phyloP scores from a whole-genome alignment of 257 asterid genomes.

The Petunia secreta region DNA sequence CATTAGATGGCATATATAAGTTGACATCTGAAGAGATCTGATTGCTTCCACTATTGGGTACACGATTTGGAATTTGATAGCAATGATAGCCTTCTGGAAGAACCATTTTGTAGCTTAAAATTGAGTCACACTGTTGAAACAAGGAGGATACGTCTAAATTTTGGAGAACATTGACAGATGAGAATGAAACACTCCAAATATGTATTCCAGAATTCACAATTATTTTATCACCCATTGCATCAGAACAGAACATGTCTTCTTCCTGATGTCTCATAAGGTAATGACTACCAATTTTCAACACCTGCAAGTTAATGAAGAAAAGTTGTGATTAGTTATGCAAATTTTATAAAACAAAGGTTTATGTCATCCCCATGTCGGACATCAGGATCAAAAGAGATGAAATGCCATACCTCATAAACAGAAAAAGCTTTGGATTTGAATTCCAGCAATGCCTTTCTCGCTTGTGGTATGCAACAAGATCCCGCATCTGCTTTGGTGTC shows the following conservation, averaged over 20 bases:
- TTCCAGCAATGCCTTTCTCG: conserved; percentile 64
- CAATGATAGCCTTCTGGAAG: conserved; percentile 33
- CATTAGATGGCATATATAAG: conserved; percentile 49
- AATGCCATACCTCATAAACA: conserved; percentile 57
- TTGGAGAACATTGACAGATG: conserved; percentile 45
- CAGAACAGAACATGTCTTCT: conserved; percentile 47
- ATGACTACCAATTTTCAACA: conserved; percentile 60
- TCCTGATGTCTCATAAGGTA: conserved; percentile 62
- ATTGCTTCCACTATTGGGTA: conserved; percentile 26
- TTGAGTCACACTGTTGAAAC: conserved; percentile 26
- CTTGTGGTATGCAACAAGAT: conserved; percentile 48
- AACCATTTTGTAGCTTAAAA: conserved; percentile 37
- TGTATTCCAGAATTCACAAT: conserved; percentile 44
- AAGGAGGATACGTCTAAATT: conserved; percentile 41
- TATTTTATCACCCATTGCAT: conserved; percentile 43
- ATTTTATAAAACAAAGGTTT: neutral
- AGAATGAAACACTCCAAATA: conserved; percentile 61
- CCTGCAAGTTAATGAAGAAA: conserved; percentile 51
- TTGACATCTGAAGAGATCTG: conserved; percentile 50
- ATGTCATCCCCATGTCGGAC: neutral
- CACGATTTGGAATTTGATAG: conserved; percentile 37
- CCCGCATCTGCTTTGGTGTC: conserved; percentile 35
- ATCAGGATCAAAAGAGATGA: conserved; percentile 5
- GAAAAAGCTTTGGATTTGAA: conserved; percentile 56
- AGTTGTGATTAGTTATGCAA: neutral